Base-by-base conservation (phyloP, 345 rosid species). In the Gossypium ekmanianum region DNA sequence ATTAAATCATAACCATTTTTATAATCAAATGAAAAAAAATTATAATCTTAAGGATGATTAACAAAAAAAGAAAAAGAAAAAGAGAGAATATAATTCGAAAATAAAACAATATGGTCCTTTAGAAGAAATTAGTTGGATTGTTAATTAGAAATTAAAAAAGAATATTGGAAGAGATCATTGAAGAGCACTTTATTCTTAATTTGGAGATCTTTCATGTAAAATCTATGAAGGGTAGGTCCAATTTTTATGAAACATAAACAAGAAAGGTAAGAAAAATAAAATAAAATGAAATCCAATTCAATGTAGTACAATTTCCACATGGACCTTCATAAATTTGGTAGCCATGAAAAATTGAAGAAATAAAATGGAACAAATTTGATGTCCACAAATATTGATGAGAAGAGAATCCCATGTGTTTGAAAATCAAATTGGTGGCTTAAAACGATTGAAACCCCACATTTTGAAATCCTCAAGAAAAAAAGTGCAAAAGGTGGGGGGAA, bases 401-500 rank as follows among this genome's bases (percentile, higher is more conserved):
- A 14, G 11, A 78, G 77, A 48, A 77, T 74, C 11, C 27, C 86
- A 85, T 73, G 90, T 87, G 87, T 41, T 77, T 58, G 55, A 9
- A 67, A 73, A 70, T 20, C 39, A 3, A 18, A 78, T 73, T 54
- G 76, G 76, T 81, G 84, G 81, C 81, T 39, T 20, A 56, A 43
- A 55, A 55, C n/a, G 2, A 52, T 7, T 47, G 18, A 34, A 34
- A 54, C 47, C 50, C 74, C 74, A 71, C 64, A 47, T 71, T 56
- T 10, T 27, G 13, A 68, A 56, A 39, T 56, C 34, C 11, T 11
- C 34, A 50, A 16, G 47, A 17, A 13, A 57, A 58, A 27, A 69
- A 27, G 58, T 24, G 73, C 43, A 68, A 16, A 16, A 65, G 4
- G 45, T 51, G 45, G 16, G 45, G 45, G 41, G 41, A 5, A 34